These are phyloP conservation scores for Amanita molliuscula DNA, from an alignment of 768 basidiomycete species.

Conservation along the genomic window DNA sequence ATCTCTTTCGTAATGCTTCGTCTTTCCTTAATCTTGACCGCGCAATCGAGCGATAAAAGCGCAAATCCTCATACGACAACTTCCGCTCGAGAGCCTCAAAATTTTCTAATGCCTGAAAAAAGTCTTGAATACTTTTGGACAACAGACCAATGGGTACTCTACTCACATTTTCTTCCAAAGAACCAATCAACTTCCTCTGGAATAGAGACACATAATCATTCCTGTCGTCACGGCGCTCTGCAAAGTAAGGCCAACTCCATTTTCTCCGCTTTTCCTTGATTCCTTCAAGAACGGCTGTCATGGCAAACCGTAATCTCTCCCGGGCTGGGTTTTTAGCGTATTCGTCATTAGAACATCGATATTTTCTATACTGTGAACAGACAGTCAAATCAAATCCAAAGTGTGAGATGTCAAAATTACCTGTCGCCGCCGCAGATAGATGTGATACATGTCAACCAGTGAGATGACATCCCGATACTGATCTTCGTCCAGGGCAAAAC, in stretches of 20 bases:
- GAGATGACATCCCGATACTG: constrained; percentile 94
- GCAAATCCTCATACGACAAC: constrained; percentile 87
- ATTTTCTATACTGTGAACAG: constrained; percentile 64
- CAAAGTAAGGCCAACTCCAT: constrained; percentile 92
- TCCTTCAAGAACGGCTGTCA: constrained; percentile 67
- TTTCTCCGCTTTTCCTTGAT: constrained; percentile 73
- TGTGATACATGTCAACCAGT: constrained; percentile 92
- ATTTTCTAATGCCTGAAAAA: constrained; percentile 35
- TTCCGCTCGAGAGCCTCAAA: constrained; percentile 69
- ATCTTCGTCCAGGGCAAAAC: constrained; percentile 80
- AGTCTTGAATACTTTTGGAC: not conserved
- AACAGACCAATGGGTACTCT: constrained; percentile 15
- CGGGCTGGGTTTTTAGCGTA: constrained; percentile 48
- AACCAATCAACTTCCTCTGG: constrained; percentile 56
- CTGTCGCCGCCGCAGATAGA: constrained; percentile 79
- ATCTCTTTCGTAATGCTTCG: constrained; percentile 52
- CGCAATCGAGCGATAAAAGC: constrained; percentile 94
- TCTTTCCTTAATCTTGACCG: constrained; percentile 85
- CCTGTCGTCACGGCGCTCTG: constrained; percentile 79
- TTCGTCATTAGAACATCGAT: constrained; percentile 56
- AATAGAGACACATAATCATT: constrained; percentile 78
- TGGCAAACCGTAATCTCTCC: constrained; percentile 72
- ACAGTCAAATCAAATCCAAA: not conserved
- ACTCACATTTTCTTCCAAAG: constrained; percentile 46
- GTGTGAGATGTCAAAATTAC: constrained; percentile 23